These are phyloP conservation scores for Podaxis sp. DNA, from an alignment of 768 basidiomycete genomes.

Conservation along the genomic window DNA sequence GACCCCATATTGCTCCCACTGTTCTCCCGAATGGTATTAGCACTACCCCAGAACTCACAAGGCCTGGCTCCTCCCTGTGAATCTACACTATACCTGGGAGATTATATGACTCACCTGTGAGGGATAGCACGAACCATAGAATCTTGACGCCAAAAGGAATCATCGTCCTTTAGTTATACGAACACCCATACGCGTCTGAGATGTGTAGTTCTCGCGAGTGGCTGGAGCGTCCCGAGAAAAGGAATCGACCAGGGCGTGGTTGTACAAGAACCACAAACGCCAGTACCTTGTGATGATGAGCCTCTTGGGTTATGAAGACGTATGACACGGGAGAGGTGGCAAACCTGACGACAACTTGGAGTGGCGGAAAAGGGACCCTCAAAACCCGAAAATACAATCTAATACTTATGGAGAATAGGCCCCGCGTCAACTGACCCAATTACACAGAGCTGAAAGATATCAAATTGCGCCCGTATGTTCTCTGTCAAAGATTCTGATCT, in stretches of 20 bases:
- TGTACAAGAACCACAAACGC: too few species aligned
- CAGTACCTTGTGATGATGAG: too few species aligned
- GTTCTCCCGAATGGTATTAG: constrained; percentile 44
- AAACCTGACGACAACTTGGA: background rate
- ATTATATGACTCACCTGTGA: constrained; percentile 42
- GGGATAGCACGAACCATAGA: constrained; percentile 57
- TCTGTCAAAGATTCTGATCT: constrained; percentile 1
- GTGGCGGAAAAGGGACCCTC: background rate
- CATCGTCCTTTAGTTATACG: constrained; percentile 32
- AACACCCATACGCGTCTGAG: background rate
- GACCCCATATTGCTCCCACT: constrained; percentile 47
- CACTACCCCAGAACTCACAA: constrained; percentile 49
- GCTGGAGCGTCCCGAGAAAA: too few species aligned
- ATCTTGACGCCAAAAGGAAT: constrained; percentile 56
- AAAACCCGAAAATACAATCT: background rate
- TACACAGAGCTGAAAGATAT: background rate
- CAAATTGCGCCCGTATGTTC: background rate
- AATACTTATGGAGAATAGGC: background rate
- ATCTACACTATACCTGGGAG: background rate
- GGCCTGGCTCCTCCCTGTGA: constrained; percentile 35
- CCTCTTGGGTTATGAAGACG: background rate
- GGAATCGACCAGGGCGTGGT: too few species aligned
- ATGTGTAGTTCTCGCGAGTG: background rate
- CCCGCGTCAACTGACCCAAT: background rate
- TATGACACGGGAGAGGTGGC: background rate